Conservation (phyloP, 768 basidiomycete species). For the Mycena alexandri region DNA sequence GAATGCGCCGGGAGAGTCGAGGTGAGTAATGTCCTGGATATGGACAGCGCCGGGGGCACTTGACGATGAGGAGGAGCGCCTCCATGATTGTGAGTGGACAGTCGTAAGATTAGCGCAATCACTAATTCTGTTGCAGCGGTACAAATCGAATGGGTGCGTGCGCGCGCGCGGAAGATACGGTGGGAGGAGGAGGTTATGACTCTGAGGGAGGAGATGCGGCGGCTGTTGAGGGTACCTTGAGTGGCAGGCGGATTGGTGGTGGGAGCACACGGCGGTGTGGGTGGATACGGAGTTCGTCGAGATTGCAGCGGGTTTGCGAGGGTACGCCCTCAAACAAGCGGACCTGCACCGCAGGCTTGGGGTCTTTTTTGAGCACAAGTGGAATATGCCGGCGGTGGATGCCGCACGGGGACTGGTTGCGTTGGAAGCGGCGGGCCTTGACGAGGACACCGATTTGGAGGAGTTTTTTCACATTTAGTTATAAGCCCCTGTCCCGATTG, state of each 20-base stretch:
- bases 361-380: neutral
- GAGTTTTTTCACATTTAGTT: neutral
- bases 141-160: constrained; percentile 31
- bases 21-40: constrained; percentile 25
- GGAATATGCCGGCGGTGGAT: neutral
- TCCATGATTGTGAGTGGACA: neutral
- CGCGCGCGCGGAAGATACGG: constrained; percentile 15
- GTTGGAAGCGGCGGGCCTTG: neutral
- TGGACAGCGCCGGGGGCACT: constrained; percentile 15
- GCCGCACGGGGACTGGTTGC: neutral
- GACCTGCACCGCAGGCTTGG: neutral
- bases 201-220: constrained; percentile 32
- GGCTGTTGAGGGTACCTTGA: constrained; percentile 15
- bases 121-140: constrained; percentile 18
- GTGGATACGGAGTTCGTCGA: neutral
- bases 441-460: neutral
- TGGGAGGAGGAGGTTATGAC: constrained; percentile 32
- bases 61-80: neutral
- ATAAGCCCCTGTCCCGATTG: too few species aligned
- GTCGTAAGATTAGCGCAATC: too few species aligned
- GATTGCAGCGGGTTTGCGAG: neutral
- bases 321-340: constrained; percentile 4
- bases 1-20: constrained; percentile 9
- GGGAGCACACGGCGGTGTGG: neutral
- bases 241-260: constrained; percentile 21